Evolutionary conservation across 345 rosid species (phyloP).

Genomic region (Cardamine occulta): DNA sequence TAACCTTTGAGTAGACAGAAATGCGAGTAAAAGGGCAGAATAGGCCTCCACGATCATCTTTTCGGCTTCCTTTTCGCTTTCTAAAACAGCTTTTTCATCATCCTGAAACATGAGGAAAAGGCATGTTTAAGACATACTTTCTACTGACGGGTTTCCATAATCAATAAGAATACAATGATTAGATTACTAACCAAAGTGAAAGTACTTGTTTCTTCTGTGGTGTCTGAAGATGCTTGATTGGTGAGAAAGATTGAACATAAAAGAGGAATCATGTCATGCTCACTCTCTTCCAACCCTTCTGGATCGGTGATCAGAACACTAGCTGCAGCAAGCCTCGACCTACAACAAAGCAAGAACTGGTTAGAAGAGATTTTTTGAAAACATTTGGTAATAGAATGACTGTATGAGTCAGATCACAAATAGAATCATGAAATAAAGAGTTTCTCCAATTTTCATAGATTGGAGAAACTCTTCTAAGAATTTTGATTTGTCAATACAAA

Average conservation of each 20-base stretch:
- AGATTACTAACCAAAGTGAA: conserved; percentile 62
- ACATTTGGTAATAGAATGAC: not conserved
- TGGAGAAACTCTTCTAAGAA: too few relatives aligned
- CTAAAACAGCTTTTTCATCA: conserved; percentile 65
- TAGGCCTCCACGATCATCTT: conserved; percentile 96
- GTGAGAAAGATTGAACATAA: conserved; percentile 87
- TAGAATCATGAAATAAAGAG: not conserved
- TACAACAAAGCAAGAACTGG: conserved; percentile 29
- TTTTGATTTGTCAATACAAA: not conserved
- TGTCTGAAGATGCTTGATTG: conserved; percentile 68
- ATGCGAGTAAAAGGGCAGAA: conserved; percentile 85
- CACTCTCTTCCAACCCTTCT: conserved; percentile 55
- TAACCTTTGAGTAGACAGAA: conserved; percentile 87
- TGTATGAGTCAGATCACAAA: not conserved
- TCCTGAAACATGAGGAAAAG: conserved; percentile 48
- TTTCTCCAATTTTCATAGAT: not conserved
- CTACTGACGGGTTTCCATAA: not conserved
- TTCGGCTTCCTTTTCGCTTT: conserved; percentile 96
- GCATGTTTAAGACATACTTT: not conserved
- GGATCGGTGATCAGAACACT: conserved; percentile 59
- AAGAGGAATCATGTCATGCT: conserved; percentile 67
- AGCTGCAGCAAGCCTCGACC: conserved; percentile 80
- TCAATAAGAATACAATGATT: conserved; percentile 1
- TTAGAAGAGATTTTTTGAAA: not conserved
- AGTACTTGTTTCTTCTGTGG: conserved; percentile 56